Conservation (phyloP, 1,139 yeast genomes). For the Saccharomyces uvarum region DNA sequence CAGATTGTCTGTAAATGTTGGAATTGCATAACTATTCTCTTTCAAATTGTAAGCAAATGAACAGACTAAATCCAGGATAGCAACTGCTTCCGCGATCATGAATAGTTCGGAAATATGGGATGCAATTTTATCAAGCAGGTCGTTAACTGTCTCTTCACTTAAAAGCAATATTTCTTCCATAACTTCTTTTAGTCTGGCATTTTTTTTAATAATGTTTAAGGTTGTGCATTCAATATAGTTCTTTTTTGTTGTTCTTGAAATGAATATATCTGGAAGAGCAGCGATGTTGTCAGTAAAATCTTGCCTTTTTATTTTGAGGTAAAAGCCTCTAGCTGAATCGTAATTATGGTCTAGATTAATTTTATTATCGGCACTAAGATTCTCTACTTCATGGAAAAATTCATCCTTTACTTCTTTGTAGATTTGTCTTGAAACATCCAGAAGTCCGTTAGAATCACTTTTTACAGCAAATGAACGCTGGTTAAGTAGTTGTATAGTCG, state of each 20-base stretch:
- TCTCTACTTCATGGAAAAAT: conserved; percentile 27
- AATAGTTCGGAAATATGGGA: conserved; percentile 34
- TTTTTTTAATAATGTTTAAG: conserved; percentile 37
- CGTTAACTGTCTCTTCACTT: conserved; percentile 37
- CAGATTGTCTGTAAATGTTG: conserved; percentile 33
- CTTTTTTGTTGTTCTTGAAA: conserved; percentile 33
- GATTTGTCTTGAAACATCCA: conserved; percentile 40
- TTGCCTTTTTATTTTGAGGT: conserved; percentile 28
- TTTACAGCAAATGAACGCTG: conserved; percentile 41
- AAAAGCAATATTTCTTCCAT: conserved; percentile 36
- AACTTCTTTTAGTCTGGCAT: conserved; percentile 36
- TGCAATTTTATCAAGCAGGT: conserved; percentile 28
- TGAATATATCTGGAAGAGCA: conserved; percentile 32
- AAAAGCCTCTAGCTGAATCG: conserved; percentile 37
- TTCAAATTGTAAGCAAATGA: conserved; percentile 33
- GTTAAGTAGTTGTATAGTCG: conserved; percentile 36
- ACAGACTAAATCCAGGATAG: conserved; percentile 39
- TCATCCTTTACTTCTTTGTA: conserved; percentile 37
- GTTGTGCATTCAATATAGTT: conserved; percentile 38
- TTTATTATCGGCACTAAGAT: conserved; percentile 21
- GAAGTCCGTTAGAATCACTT: conserved; percentile 39
- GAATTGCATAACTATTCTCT: conserved; percentile 31
- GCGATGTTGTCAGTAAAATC: conserved; percentile 10
- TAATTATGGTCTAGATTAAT: conserved; percentile 32
- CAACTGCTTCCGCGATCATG: conserved; percentile 40